Percentiles rank a stretch among this genome's conserved stretches.
Conservation (phyloP, 2,329 filamentous ascomycete species). For the Alternaria atra region DNA sequence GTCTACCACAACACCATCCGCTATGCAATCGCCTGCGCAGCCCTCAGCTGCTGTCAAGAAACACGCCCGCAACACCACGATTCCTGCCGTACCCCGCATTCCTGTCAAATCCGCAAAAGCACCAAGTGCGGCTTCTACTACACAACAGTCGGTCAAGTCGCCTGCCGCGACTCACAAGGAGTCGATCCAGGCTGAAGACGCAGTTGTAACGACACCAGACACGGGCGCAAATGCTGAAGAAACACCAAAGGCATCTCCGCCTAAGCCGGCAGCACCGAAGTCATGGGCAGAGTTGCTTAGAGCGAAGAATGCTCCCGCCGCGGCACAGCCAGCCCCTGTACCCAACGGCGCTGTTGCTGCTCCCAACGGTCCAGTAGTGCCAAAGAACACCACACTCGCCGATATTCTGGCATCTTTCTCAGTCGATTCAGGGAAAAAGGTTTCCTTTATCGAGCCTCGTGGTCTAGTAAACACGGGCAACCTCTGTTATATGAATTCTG, state of each 20-base stretch:
- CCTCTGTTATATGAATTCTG: slow-evolving; percentile 99
- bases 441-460: slow-evolving; percentile 88
- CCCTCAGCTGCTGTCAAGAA: slow-evolving; percentile 44
- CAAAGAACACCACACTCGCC: slow-evolving; percentile 70
- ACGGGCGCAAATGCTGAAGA: slow-evolving; percentile 38
- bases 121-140: slow-evolving; percentile 44
- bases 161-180: slow-evolving; percentile 25
- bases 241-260: slow-evolving; percentile 52
- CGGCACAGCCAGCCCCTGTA: slow-evolving; percentile 23
- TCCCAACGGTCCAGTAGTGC: slow-evolving; percentile 54
- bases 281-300: slow-evolving; percentile 76
- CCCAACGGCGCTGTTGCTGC: slow-evolving; percentile 38
- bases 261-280: slow-evolving; percentile 62
- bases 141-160: slow-evolving; percentile 48
- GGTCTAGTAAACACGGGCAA: slow-evolving; percentile 97
- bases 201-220: slow-evolving; percentile 21
- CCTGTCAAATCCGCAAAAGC: slow-evolving; percentile 57
- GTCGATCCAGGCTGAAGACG: slow-evolving; percentile 16
- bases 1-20: slow-evolving; percentile 60
- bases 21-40: slow-evolving; percentile 49
- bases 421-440: slow-evolving; percentile 69
- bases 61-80: slow-evolving; percentile 55
- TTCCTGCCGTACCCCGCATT: slow-evolving; percentile 62
- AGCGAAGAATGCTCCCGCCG: slow-evolving; percentile 56
- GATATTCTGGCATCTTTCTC: slow-evolving; percentile 80